Base-by-base conservation (phyloP, 805 yeast species). In the Kuraishia molischiana region DNA sequence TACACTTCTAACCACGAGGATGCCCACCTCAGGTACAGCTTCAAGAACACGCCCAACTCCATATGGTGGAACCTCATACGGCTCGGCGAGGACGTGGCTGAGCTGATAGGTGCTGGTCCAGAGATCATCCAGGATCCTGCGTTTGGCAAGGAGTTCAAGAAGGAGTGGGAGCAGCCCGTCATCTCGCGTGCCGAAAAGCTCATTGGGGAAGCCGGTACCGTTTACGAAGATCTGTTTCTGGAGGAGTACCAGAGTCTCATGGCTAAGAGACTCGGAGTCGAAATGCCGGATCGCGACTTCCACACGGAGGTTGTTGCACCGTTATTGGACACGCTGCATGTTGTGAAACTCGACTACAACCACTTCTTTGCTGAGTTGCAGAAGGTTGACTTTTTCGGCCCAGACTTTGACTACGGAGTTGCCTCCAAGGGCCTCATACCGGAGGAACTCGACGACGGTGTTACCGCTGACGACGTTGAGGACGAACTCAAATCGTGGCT, bases 1-100 rank as follows among this genome's bases (percentile, higher is more conserved):
- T 90, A 71, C 52, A 84, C 97, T 0, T 90, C 97, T 2, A 90
- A 92, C 53, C 86, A 85, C 39, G 97, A 87, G 51, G 98, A 92
- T 56, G 70, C 67, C 32, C 61, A 64, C 35, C 54, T 64, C 14
- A 66, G 96, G 33, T 90, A 92, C 54, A 74, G 86, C 5, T 89
- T 81, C 59, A 69, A 70, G n/a, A 86, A 84, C 50, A 80, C 85
- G 9, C 97, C 97, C 0, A 71, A 79, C 19, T 74, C 89, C 0
- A 77, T 90, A 33, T 86, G 95, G 95, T 90, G 95, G 94, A 92
- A 90, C 55, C 64, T 90, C 52, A 74, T 84, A 1, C 72, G 90
- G 44, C 64, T 89, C 17, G 96, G 90, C 3, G 95, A 92, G 53
- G 77, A 80, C 37, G 54, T 92, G 43, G 89, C 86, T 0, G 87